Base-by-base conservation (phyloP, 2,329 filamentous ascomycete species). In the Cytospora chrysosperma region DNA sequence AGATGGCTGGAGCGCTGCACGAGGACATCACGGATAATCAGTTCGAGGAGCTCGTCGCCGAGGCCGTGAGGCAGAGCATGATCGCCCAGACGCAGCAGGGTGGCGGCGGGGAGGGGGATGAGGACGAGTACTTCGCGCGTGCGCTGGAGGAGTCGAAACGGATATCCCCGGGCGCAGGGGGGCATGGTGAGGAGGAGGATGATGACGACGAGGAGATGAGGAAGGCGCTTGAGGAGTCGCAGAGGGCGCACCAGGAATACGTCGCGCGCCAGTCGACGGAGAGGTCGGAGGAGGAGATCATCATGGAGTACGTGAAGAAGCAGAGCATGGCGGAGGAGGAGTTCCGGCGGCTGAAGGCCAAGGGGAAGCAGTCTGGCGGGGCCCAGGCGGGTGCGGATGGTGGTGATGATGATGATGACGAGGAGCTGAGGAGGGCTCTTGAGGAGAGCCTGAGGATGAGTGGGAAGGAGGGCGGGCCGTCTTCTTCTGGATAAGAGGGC, bases 281-380 rank as follows among this genome's bases (percentile, higher is more conserved):
- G 40, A 73, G 74, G 70, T 84, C 81, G 0, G 90, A 93, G 71
- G 89, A 93, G 72, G 85, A 92, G 62, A 86, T 90, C 63, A 85
- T 93, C 10, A 74, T 93, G 72, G 89, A 92, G 70, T 92, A 91
- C 73, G 82, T 92, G 49, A 90, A 89, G 80, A 89, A 87, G 77
- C 89, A 93, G 77, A 92, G 89, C 73, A 72, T 92, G 50, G 81
- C 84, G 0, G 91, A 94, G 75, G 87, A 88, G 68, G 81, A 87
- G 72, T 80, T 74, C 56, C 75, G 78, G 13, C 68, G 72, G 58
- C 69, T 72, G 37, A 67, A 69, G 57, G 64, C 70, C 12, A 76
- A 77, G 69, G 75, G 72, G 5, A 78, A 76, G 66, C 75, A 59
- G 37, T 49, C 61, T n/a, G 68, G 67, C 62, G 63, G 59, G 37